A percentile compares a stretch with the other conserved stretches of the same genome.
Conservation (phyloP, 2,329 filamentous ascomycete genomes). For the Tympanopsis confertula region DNA sequence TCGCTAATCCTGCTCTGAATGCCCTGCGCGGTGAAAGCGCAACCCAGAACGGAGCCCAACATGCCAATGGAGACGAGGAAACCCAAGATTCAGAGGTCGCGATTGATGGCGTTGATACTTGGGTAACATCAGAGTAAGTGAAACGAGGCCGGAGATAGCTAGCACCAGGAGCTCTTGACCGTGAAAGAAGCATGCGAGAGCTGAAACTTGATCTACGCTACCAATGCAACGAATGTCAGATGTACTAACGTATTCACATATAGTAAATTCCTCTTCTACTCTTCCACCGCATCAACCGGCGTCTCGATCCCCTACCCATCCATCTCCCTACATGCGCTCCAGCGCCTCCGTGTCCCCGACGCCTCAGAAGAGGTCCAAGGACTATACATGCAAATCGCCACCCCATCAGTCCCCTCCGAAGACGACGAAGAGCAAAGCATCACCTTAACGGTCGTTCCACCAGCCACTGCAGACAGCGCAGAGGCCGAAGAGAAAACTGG, state of each 20-base stretch:
- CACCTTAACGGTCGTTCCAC: conserved; percentile 25
- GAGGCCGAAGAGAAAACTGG: conserved; percentile 10
- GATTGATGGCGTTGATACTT: conserved; percentile 25
- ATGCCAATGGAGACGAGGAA: conserved; percentile 3
- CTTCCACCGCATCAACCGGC: conserved; percentile 16
- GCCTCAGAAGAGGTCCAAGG: conserved; percentile 21
- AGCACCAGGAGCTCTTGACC: not conserved
- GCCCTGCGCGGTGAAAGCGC: conserved; percentile 10
- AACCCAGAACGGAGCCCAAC: conserved; percentile 3
- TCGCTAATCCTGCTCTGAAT: conserved; percentile 17
- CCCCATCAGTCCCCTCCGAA: conserved; percentile 3
- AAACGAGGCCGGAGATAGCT: not conserved
- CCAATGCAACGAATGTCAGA: too few species aligned
- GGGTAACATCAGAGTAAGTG: conserved; percentile 33
- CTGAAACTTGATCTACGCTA: too few species aligned
- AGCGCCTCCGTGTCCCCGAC: conserved; percentile 22
- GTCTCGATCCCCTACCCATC: conserved; percentile 31
- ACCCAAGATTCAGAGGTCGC: conserved; percentile 12
- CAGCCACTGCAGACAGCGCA: conserved; percentile 8
- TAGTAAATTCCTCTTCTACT: conserved; percentile 30
- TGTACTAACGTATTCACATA: conserved; percentile 1
- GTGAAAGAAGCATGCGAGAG: too few species aligned
- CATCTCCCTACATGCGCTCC: conserved; percentile 33
- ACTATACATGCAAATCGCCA: conserved; percentile 32
- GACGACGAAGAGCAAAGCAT: conserved; percentile 16